These are phyloP conservation scores for Rheum nobile DNA, from an alignment of 148 eudicot species.

Conservation along the genomic window DNA sequence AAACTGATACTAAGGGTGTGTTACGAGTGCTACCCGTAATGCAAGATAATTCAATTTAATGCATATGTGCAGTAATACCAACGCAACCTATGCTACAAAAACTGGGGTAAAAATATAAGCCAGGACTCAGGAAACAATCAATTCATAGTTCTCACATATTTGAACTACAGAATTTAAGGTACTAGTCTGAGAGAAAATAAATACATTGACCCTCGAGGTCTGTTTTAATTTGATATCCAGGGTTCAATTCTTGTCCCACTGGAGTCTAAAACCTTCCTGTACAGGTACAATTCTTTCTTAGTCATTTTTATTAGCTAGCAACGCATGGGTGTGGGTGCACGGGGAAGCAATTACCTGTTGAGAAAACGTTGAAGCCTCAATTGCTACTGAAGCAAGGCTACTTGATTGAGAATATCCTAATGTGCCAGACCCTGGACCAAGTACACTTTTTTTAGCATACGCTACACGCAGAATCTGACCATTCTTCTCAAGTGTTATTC, in stretches of 20 bases:
- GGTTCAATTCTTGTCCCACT: neutral
- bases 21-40: too few species aligned
- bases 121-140: neutral
- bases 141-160: neutral
- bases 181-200: neutral
- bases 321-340: neutral
- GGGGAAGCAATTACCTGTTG: slow-evolving; percentile 67
- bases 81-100: neutral
- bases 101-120: neutral
- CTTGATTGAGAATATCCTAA: slow-evolving; percentile 76
- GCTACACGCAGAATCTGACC: slow-evolving; percentile 95
- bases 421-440: slow-evolving; percentile 71
- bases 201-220: neutral
- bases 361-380: slow-evolving; percentile 95
- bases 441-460: slow-evolving; percentile 89
- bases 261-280: neutral
- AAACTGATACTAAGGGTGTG: too few species aligned
- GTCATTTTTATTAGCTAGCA: neutral
- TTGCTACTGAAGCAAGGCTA: slow-evolving; percentile 98
- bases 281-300: neutral
- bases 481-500: slow-evolving; percentile 78
- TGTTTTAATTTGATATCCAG: neutral
- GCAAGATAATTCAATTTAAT: too few species aligned
- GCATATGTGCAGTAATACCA: too few species aligned
- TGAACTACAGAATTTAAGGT: neutral